Evolutionary conservation across 768 basidiomycete genomes (phyloP).

Genomic region (Gymnopilus dilepis): DNA sequence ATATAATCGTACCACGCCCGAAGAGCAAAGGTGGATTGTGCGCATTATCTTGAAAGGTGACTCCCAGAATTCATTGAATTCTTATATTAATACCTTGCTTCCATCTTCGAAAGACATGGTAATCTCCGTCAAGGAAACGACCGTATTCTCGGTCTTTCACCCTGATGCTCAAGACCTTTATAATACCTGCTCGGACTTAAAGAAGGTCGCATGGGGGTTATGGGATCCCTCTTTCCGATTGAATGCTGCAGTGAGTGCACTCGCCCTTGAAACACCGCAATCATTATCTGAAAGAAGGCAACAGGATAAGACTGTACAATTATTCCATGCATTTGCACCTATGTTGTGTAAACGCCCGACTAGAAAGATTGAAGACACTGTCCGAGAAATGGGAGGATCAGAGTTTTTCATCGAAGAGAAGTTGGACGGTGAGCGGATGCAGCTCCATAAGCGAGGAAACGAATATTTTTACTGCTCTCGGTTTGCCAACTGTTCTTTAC

Average conservation of each 20-base stretch:
- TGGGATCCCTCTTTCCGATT: constrained; percentile 76
- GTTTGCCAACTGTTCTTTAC: no score
- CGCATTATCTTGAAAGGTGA: constrained; percentile 93
- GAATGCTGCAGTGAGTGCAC: constrained; percentile 54
- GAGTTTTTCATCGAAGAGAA: constrained; percentile 96
- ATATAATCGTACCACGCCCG: constrained; percentile 78
- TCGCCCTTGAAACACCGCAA: not conserved
- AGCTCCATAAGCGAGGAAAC: constrained; percentile 90
- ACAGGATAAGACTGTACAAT: constrained; percentile 82
- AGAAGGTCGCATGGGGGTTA: constrained; percentile 90
- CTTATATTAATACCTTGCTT: not conserved
- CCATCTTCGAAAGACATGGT: constrained; percentile 67
- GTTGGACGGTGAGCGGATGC: constrained; percentile 95
- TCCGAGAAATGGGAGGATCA: constrained; percentile 79
- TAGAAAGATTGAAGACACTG: constrained; percentile 78
- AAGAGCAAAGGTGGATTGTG: constrained; percentile 96
- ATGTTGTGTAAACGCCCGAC: constrained; percentile 94
- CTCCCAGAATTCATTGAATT: not conserved
- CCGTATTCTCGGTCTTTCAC: constrained; percentile 90
- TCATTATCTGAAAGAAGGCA: not conserved
- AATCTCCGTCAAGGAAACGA: constrained; percentile 93
- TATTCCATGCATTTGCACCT: constrained; percentile 89
- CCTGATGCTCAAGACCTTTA: constrained; percentile 93
- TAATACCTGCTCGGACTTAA: constrained; percentile 96
- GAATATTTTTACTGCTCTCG: constrained; percentile 94